Evolutionary conservation across 163 green algal species (phyloP).

Genomic region (Prototheca wickerhamii): DNA sequence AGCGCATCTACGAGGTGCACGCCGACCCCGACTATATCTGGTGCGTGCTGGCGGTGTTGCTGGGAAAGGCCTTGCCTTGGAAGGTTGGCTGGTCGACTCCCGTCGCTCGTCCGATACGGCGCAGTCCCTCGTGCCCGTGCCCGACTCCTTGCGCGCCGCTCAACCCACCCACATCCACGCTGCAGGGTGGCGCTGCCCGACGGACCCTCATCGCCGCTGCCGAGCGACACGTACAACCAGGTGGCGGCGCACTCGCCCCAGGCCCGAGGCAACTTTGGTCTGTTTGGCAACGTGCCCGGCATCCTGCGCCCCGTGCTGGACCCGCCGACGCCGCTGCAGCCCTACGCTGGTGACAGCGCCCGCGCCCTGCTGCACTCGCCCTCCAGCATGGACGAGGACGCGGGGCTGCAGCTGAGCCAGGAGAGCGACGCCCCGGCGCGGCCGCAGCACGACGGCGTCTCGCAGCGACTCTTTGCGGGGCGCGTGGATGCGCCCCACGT

Average conservation of each 20-base stretch:
- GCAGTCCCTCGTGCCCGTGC: background rate
- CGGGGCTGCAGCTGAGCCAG: constrained; percentile 11
- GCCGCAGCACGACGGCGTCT: background rate
- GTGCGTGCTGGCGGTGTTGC: background rate
- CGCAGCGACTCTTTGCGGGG: background rate
- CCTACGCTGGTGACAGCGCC: constrained; percentile 12
- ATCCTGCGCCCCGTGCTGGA: background rate
- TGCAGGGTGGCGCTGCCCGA: constrained; percentile 24
- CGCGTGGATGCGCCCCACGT: constrained; percentile 8
- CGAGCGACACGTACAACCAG: constrained; percentile 30
- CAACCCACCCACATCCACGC: background rate
- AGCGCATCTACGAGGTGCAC: constrained; percentile 27
- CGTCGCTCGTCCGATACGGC: background rate
- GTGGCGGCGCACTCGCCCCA: background rate
- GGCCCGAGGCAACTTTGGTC: constrained; percentile 7
- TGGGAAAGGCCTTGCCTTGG: background rate
- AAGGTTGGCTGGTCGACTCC: no score
- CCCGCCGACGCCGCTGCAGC: constrained; percentile 10
- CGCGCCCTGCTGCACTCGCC: constrained; percentile 1
- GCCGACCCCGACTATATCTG: constrained; percentile 23
- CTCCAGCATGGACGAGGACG: background rate
- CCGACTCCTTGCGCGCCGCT: no score
- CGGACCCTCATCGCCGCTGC: constrained; percentile 5
- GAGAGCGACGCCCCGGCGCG: constrained; percentile 3
- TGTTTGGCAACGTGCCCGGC: constrained; percentile 7